Percentiles rank a stretch among this genome's conserved stretches.
Evolutionary conservation across 352 stramenopile species (phyloP).

Genomic region (Globisporangium abappressorium): DNA sequence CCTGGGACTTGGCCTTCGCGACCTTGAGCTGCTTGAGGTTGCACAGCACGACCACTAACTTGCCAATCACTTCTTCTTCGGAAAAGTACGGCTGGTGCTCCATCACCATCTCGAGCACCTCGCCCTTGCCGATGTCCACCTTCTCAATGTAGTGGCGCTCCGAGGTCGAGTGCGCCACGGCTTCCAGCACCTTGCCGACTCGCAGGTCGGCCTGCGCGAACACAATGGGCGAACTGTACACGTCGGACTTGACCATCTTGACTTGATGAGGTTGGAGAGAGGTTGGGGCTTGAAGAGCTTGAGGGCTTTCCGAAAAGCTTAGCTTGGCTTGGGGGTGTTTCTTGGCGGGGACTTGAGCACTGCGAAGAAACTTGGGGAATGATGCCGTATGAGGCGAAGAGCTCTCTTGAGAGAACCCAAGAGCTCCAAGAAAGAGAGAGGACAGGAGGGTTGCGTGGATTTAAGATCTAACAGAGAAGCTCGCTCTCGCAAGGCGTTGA

Average conservation of each 20-base stretch:
- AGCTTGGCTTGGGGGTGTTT: constrained; percentile 3
- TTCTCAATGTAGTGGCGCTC: constrained; percentile 77
- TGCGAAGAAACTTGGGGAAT: constrained; percentile 48
- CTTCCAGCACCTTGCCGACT: constrained; percentile 68
- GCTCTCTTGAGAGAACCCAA: neutral
- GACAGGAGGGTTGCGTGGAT: neutral
- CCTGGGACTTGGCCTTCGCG: constrained; percentile 57
- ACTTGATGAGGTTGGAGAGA: neutral
- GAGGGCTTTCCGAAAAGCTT: constrained; percentile 1
- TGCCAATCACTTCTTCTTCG: constrained; percentile 66
- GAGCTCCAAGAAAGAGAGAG: neutral
- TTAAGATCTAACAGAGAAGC: neutral
- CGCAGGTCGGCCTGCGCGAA: constrained; percentile 68
- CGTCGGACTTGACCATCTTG: constrained; percentile 72
- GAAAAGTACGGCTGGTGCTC: constrained; percentile 77
- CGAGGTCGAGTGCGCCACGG: constrained; percentile 60
- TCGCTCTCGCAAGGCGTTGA: neutral
- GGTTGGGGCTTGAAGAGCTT: neutral
- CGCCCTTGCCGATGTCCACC: constrained; percentile 72
- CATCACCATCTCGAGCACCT: constrained; percentile 72
- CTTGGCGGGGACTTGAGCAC: constrained; percentile 26
- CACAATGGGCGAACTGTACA: constrained; percentile 71
- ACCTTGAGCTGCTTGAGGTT: constrained; percentile 81
- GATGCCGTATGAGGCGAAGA: too few species aligned
- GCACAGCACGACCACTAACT: constrained; percentile 70